These are phyloP conservation scores for Fusarium sp. DNA, from an alignment of 2,329 filamentous ascomycete genomes.

Conservation along the genomic window DNA sequence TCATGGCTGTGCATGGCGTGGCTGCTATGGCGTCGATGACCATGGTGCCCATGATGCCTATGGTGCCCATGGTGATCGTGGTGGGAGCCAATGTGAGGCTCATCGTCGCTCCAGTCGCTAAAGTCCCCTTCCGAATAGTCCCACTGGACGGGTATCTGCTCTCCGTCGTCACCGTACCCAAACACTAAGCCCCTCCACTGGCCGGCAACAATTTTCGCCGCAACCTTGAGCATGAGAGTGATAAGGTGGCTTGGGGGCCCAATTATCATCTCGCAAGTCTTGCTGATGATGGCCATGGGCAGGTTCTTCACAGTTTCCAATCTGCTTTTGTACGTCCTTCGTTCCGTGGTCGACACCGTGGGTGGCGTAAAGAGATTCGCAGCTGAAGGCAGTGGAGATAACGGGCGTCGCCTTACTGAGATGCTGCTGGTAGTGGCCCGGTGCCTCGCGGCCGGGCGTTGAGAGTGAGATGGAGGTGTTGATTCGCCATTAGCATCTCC, in stretches of 20 bases:
- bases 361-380: slow-evolving; percentile 68
- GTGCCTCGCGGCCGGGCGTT: slow-evolving; percentile 35
- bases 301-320: slow-evolving; percentile 41
- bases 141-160: slow-evolving; percentile 69
- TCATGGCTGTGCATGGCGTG: neutral
- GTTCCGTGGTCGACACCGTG: slow-evolving; percentile 56
- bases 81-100: slow-evolving; percentile 45
- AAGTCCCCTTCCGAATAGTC: slow-evolving; percentile 70
- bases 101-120: slow-evolving; percentile 68
- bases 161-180: slow-evolving; percentile 65
- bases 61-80: slow-evolving; percentile 22
- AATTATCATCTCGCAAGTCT: slow-evolving; percentile 81
- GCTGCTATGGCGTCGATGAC: neutral
- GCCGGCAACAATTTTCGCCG: slow-evolving; percentile 76
- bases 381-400: slow-evolving; percentile 76
- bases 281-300: slow-evolving; percentile 74
- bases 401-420: slow-evolving; percentile 56
- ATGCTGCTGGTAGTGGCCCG: slow-evolving; percentile 44
- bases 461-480: slow-evolving; percentile 7
- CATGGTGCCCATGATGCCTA: slow-evolving; percentile 24
- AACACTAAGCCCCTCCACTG: slow-evolving; percentile 72
- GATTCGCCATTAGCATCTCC: neutral
- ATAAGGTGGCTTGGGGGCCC: slow-evolving; percentile 85
- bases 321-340: slow-evolving; percentile 36
- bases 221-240: slow-evolving; percentile 83